Evolutionary conservation across 2,329 filamentous ascomycete genomes (phyloP).

Genomic region (Ophiostoma fasciatum): DNA sequence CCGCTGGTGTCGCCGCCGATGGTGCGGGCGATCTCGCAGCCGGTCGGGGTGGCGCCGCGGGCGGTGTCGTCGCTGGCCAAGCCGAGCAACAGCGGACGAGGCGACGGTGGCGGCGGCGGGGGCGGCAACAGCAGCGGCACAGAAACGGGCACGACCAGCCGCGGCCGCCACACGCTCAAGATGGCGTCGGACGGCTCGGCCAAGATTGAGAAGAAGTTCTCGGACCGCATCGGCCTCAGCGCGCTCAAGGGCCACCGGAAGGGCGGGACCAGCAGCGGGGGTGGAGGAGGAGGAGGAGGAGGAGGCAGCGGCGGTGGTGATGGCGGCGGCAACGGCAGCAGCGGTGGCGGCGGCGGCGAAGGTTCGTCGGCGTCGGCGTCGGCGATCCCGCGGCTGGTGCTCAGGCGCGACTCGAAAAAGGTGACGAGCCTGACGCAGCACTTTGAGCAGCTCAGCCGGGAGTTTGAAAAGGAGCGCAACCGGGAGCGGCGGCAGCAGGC

Average conservation of each 20-base stretch:
- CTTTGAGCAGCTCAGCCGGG: conserved; percentile 90
- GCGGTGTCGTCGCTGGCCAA: conserved; percentile 11
- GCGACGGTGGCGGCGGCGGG: conserved; percentile 9
- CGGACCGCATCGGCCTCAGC: conserved; percentile 53
- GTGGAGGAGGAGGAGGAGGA: conserved; percentile 11
- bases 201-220: conserved; percentile 55
- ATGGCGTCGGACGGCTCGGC: conserved; percentile 8
- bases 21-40: conserved; percentile 37
- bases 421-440: conserved; percentile 89
- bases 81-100: no score
- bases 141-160: no score
- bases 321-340: no score
- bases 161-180: conserved; percentile 9
- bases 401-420: conserved; percentile 57
- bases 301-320: no score
- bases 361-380: conserved; percentile 31
- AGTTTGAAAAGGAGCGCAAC: conserved; percentile 89
- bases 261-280: no score
- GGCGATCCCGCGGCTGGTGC: conserved; percentile 76
- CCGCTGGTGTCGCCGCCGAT: conserved; percentile 36
- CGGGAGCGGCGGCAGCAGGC: conserved; percentile 71
- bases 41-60: conserved; percentile 30
- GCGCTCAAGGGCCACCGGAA: conserved; percentile 47
- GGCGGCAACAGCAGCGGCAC: background rate
- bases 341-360: conserved; percentile 12